Evolutionary conservation across 192 early-diverging fungal genomes (phyloP), one percentile per base, ranked within the genome.

Genomic region (Coemansia sp.): DNA sequence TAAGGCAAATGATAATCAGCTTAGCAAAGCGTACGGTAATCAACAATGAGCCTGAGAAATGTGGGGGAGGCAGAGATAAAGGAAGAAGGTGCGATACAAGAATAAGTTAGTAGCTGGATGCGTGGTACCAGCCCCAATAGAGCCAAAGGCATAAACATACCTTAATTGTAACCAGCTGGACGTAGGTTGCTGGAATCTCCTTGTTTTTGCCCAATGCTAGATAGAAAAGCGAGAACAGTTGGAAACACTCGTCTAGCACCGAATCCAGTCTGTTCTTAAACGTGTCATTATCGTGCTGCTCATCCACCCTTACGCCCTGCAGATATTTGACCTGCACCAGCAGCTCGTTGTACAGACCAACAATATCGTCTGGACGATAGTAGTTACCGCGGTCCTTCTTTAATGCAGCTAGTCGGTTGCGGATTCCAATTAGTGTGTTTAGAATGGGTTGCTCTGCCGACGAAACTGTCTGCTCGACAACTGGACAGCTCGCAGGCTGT

Each of bases 181-280:
- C 90, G 69, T 92, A 90, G 1, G 86, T 86, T 12, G 90, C 90
- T 7, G 90, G 88, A 57, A 87, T 84, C 67, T 92, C 90, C 56
- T 85, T 84, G 66, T 86, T 90, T 62, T 88, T 90, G 32, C 90
- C 90, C 50, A 90, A 67, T 22, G 85, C 86, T 80, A 92, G 82
- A 65, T 88, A 92, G 64, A 89, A 92, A 52, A 92, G 68, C 25
- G 90, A 92, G 28, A 92, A 84, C 32, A 92, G 77, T 28, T 88
- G 85, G 82, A 88, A 88, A 54, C 88, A 85, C 47, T 92, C 90
- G 53, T 92, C 90, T 14, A 92, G 73, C 27, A 90, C 85, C 48
- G 83, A 85, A 63, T 92, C 88, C 22, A 89, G 76, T 49, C 86
- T 69, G 70, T 87, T 81, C 58, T 71, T 85, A 69, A 31, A 88